Base-by-base conservation (phyloP, 2,329 filamentous ascomycete species). In the Colletotrichum nymphaeae region DNA sequence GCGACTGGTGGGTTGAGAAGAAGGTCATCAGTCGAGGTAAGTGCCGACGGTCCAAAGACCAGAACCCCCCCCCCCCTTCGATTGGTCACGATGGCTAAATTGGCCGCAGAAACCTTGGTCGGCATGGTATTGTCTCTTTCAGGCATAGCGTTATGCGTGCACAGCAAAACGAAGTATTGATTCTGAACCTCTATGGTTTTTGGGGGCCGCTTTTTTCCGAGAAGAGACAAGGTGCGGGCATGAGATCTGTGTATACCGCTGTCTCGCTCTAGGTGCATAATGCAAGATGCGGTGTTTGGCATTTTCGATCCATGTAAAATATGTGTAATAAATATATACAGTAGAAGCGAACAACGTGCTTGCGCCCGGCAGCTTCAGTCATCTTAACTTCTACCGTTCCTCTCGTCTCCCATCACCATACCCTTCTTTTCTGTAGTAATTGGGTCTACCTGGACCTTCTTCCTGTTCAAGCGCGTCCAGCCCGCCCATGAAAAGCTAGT, bases 1-100 rank as follows among this genome's bases (percentile, higher is more conserved):
- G 95, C 1, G 96, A 98, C 78, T 98, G 95, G 95, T 97, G 93
- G 87, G 95, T 96, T 1, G 96, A 98, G 78, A 91, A 91, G 74
- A 98, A 98, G 82, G 93, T 95, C 1, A 97, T 98, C 74, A 94
- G 92, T 77, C 89, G 91, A 86, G 91, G 94, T 95, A 85, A 79
- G 89, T 84, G 7, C 26, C 26, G 19, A n/a, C 11, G 32, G 22
- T 53, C 30, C 6, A 56, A 11, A 59, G n/a, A 26, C 24, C 0
- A 19, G 16, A 4, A 55, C n/a, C 19, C 35, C 24, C 24, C 24
- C 24, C 24, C 24, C 2, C 26, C 22, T 26, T 5, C 63, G 35
- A 71, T 42, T 55, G 56, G 71, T 46, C 26, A n/a, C 58, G 24
- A 19, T 67, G 42, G 42, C 75, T 76, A 24, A 24, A 67, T 24